Percentiles rank a stretch among this genome's conserved stretches.
phyloP scores from a whole-genome alignment of 352 stramenopile genomes.

The Phytophthora sp. region DNA sequence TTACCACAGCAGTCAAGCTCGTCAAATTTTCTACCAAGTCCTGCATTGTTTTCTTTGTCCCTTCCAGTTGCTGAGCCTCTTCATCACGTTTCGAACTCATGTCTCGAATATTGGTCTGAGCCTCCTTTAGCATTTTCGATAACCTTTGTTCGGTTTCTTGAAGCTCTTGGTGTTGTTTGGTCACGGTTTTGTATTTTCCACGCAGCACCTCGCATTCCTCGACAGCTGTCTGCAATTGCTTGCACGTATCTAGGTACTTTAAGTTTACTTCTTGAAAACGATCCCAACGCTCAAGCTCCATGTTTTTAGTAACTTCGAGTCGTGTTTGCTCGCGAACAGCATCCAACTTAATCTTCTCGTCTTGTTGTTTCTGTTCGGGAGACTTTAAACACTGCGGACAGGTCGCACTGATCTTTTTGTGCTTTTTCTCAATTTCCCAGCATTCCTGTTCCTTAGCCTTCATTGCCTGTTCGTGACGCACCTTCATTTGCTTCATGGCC shows the following conservation, averaged over 20 bases:
- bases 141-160: conserved; percentile 33
- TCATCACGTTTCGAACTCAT: conserved; percentile 32
- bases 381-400: conserved; percentile 64
- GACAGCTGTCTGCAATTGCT: conserved; percentile 46
- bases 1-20: conserved; percentile 65
- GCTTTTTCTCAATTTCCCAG: conserved; percentile 69
- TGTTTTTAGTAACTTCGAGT: conserved; percentile 50
- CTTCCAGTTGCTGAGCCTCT: conserved; percentile 43
- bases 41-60: conserved; percentile 65
- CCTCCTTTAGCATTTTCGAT: conserved; percentile 27
- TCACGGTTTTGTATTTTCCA: conserved; percentile 43
- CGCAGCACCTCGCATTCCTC: conserved; percentile 28
- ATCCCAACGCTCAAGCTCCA: conserved; percentile 73
- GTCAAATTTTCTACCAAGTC: conserved; percentile 71
- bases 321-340: conserved; percentile 57
- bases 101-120: conserved; percentile 24
- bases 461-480: conserved; percentile 47
- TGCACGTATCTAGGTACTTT: conserved; percentile 66
- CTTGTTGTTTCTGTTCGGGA: conserved; percentile 49
- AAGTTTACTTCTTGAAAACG: conserved; percentile 70
- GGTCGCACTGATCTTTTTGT: conserved; percentile 53
- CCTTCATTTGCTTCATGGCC: conserved; percentile 52
- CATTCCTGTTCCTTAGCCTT: conserved; percentile 59
- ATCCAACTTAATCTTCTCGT: conserved; percentile 47
- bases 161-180: conserved; percentile 36